Evolutionary conservation across 495 filamentous ascomycete genomes (phyloP).

Genomic region (Clavariopsis aquatica): DNA sequence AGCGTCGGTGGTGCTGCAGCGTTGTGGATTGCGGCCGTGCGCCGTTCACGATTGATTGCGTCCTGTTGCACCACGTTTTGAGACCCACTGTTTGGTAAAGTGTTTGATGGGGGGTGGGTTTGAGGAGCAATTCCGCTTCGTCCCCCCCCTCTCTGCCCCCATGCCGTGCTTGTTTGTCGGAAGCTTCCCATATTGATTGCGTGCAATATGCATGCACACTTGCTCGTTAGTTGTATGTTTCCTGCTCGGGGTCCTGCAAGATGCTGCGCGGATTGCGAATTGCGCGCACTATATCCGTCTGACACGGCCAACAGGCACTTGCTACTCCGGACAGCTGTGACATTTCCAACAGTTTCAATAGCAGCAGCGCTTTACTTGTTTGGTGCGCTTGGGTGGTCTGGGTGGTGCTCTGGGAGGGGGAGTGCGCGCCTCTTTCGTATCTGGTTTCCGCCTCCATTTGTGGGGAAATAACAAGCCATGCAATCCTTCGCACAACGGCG

Average conservation of each 20-base stretch:
- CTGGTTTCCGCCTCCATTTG: slow-evolving; percentile 23
- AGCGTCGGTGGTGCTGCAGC: background rate
- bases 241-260: slow-evolving; percentile 15
- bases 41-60: slow-evolving; percentile 15
- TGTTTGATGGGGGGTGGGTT: too few relatives aligned
- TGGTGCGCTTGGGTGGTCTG: slow-evolving; percentile 1
- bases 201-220: slow-evolving; percentile 24
- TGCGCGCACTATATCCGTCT: slow-evolving; percentile 24
- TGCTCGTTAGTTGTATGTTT: background rate
- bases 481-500: background rate
- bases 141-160: too few relatives aligned
- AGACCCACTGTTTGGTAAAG: background rate
- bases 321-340: background rate
- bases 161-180: slow-evolving; percentile 5
- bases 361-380: background rate
- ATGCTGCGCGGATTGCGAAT: slow-evolving; percentile 21
- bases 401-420: background rate
- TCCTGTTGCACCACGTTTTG: slow-evolving; percentile 23
- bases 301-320: slow-evolving; percentile 1
- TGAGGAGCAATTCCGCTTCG: background rate
- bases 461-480: slow-evolving; percentile 23
- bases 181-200: slow-evolving; percentile 37
- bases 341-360: slow-evolving; percentile 22
- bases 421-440: slow-evolving; percentile 11
- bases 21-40: slow-evolving; percentile 4